phyloP scores from a whole-genome alignment of 257 asterid genomes.

The Osmanthus fragrans region DNA sequence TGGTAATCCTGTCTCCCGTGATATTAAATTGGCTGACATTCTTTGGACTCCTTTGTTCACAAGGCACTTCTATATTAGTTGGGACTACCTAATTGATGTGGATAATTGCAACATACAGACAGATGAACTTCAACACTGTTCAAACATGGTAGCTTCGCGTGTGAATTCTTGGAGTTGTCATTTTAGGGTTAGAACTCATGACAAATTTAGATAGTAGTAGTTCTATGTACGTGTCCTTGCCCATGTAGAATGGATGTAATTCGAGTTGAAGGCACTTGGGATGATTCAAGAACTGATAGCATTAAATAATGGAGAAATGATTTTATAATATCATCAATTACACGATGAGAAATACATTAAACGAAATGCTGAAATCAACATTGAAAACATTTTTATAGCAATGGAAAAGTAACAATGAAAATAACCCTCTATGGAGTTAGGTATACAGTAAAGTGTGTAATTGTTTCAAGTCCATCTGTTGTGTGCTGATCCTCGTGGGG shows the following conservation, averaged over 20 bases:
- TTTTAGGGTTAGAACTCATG: background rate
- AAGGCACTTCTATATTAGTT: no score
- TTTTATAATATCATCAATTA: background rate
- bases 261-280: background rate
- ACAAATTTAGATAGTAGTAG: background rate
- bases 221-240: background rate
- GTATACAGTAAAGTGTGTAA: constrained; percentile 76
- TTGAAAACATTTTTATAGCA: background rate
- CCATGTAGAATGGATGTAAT: background rate
- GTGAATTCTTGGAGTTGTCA: background rate
- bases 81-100: background rate
- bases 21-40: no score
- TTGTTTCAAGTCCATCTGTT: constrained; percentile 81
- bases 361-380: background rate
- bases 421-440: constrained; percentile 47
- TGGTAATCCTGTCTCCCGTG: no score
- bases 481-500: constrained; percentile 75
- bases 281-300: background rate
- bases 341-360: background rate
- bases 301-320: background rate
- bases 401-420: background rate
- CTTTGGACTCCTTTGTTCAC: no score
- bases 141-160: background rate
- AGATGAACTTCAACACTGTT: background rate
- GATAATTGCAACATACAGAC: background rate